Evolutionary conservation across 306 rosid genomes (phyloP), one percentile per base, ranked within the genome.

Genomic region (Fragaria ananassa): DNA sequence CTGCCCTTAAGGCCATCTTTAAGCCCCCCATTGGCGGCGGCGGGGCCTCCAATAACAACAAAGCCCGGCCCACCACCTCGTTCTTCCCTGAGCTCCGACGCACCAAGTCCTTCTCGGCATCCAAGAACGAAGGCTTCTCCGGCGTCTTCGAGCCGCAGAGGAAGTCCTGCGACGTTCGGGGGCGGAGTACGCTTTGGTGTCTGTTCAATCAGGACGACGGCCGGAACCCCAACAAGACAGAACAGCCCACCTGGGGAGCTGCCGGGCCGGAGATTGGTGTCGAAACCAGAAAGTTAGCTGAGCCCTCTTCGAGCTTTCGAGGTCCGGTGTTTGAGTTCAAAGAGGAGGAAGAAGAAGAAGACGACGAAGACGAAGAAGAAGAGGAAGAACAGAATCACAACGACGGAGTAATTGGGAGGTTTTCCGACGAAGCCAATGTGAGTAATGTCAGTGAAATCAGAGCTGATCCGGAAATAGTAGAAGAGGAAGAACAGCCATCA

Each of bases 91-190:
- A 95, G 86, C 97, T 95, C 72, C 96, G 99, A 46, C 93, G 99
- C 47, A 92, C 97, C 10, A 90, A 95, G 75, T 95, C 99, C 6
- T 95, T 95, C 79, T 95, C 99, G 14, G 97, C 97, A 23, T 90
- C 99, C 10, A 95, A 95, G 49, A 95, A 95, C 90, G 96, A 92
- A 79, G 91, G 86, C 6, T 91, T 88, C 77, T 89, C 96, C 13
- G 93, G 91, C 15, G 88, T 87, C 0, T 96, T 95, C 23, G 99
- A 95, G 84, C 99, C 99, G 0, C 99, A 95, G 77, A 77, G 99
- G 56, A 92, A 80, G 68, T 95, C 99, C 37, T 95, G 99, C 56
- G 99, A 95, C 93, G 97, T 95, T 9, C 82, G 98, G 23, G 98
- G 44, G 9, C 88, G 98, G 64, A 90, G 86, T 75, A 92, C 99